Conservation (phyloP, 176 grass and related monocot species). For the Raddia guianensis region DNA sequence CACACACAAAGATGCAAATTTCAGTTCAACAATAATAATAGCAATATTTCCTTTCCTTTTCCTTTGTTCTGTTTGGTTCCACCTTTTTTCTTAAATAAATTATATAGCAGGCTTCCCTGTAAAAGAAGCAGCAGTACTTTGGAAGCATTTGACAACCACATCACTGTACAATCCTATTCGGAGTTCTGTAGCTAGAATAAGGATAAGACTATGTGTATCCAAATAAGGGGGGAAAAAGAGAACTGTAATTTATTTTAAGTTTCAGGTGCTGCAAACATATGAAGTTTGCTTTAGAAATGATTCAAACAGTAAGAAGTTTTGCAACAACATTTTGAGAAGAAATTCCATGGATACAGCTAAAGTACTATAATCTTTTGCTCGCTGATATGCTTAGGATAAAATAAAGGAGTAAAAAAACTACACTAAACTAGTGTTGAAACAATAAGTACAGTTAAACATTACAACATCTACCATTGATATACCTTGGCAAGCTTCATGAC, state of each 20-base stretch:
- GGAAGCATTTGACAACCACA: background rate
- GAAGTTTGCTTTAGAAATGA: conserved; percentile 15
- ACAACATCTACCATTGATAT: conserved; percentile 18
- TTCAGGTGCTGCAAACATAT: conserved; percentile 26
- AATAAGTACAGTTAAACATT: conserved; percentile 26
- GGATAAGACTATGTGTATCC: conserved; percentile 1
- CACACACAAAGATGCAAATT: conserved; percentile 19
- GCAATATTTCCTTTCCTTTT: background rate
- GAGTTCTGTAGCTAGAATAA: background rate
- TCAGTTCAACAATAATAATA: background rate
- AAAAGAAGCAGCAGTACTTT: conserved; percentile 19
- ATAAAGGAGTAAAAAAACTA: conserved; percentile 11
- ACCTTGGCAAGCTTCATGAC: conserved; percentile 99
- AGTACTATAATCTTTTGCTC: conserved; percentile 7
- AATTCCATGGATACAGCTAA: background rate
- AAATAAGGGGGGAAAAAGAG: conserved; percentile 19
- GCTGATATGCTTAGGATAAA: conserved; percentile 13
- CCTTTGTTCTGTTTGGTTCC: background rate
- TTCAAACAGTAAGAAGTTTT: background rate
- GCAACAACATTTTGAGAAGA: conserved; percentile 1
- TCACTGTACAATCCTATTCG: background rate
- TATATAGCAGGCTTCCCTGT: background rate
- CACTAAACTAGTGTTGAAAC: conserved; percentile 18
- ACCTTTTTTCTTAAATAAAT: background rate
- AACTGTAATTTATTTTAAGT: conserved; percentile 28